These are phyloP conservation scores for Sphaceloma murrayae DNA, from an alignment of 2,329 filamentous ascomycete genomes.

Conservation along the genomic window DNA sequence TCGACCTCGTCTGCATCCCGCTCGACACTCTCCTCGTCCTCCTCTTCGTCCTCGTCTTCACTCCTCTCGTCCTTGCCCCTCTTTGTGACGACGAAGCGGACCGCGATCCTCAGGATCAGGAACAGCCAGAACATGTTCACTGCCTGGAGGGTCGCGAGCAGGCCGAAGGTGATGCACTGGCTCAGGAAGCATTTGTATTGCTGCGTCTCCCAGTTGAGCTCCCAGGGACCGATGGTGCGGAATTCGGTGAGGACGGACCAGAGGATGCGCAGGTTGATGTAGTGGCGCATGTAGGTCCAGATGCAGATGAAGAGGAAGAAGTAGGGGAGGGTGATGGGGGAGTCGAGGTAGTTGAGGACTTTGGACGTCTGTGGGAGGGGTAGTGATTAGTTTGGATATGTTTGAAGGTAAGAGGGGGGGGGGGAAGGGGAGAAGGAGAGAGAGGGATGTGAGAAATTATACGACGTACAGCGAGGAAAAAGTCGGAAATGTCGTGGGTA, in stretches of 20 bases:
- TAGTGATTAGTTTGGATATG: no score
- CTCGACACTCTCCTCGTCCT: conserved; percentile 30
- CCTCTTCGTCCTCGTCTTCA: conserved; percentile 54
- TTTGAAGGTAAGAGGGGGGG: no score
- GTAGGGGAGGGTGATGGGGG: conserved; percentile 67
- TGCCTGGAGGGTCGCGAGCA: conserved; percentile 60
- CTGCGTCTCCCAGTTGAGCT: conserved; percentile 63
- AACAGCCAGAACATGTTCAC: conserved; percentile 77
- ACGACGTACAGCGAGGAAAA: conserved; percentile 77
- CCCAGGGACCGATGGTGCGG: conserved; percentile 62
- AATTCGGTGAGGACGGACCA: conserved; percentile 67
- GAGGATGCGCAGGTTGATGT: conserved; percentile 68
- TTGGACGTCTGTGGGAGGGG: conserved; percentile 61
- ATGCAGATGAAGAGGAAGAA: conserved; percentile 71
- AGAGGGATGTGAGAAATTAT: background rate
- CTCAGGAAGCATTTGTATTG: conserved; percentile 69
- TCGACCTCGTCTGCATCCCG: conserved; percentile 29
- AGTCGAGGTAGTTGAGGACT: conserved; percentile 81
- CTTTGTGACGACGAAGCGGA: conserved; percentile 55
- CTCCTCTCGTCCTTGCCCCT: conserved; percentile 64
- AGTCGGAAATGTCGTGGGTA: conserved; percentile 88
- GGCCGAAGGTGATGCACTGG: conserved; percentile 55
- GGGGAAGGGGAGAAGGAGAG: background rate
- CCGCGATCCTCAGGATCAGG: conserved; percentile 65
- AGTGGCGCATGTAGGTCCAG: conserved; percentile 88